A percentile compares a stretch with the other conserved stretches of the same genome.
Evolutionary conservation across 441 rosid species (phyloP).

Genomic region (Aleurites moluccanus): DNA sequence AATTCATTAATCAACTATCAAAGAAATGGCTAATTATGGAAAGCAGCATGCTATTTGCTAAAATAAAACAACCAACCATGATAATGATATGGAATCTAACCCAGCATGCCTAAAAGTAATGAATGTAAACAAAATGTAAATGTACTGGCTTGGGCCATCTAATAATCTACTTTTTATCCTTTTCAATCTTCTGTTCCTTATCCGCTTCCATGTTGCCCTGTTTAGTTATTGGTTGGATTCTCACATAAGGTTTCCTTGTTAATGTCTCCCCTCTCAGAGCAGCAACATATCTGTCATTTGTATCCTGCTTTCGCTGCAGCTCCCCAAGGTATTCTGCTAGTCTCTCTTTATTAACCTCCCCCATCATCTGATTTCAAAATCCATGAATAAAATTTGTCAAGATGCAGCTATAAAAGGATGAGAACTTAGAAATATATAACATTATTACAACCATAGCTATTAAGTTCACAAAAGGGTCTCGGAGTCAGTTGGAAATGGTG

Average conservation of each 20-base stretch:
- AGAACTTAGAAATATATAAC: background rate
- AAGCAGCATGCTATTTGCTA: too few relatives aligned
- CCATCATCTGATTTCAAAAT: conserved; percentile 72
- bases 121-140: too few relatives aligned
- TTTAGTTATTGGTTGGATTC: conserved; percentile 72
- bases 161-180: conserved; percentile 28
- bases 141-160: background rate
- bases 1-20: too few relatives aligned
- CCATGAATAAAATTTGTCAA: conserved; percentile 15
- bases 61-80: too few relatives aligned
- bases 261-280: conserved; percentile 88
- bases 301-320: conserved; percentile 84
- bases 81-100: too few relatives aligned
- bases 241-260: conserved; percentile 78
- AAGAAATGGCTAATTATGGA: too few relatives aligned
- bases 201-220: conserved; percentile 30
- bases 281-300: conserved; percentile 89
- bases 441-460: background rate
- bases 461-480: background rate
- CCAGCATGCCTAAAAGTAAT: too few relatives aligned
- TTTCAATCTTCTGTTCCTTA: conserved; percentile 26
- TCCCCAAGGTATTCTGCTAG: conserved; percentile 90
- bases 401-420: background rate
- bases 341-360: conserved; percentile 80
- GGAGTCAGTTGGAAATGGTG: too few relatives aligned